Evolutionary conservation across 1,139 yeast genomes (phyloP).

Genomic region (Candida albicans): DNA sequence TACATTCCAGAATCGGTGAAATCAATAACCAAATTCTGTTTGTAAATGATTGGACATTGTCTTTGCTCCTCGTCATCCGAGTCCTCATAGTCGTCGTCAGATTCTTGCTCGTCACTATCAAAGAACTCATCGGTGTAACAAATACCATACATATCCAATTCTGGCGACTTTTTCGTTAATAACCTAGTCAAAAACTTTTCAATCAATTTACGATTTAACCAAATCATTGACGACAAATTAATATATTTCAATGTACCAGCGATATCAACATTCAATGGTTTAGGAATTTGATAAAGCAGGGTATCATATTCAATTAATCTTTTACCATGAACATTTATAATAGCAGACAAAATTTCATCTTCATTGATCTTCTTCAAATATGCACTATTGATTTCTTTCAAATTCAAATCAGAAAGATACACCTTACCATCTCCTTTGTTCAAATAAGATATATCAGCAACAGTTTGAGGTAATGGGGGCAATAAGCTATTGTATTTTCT

Average conservation of each 20-base stretch:
- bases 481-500: slow-evolving; percentile 38
- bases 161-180: slow-evolving; percentile 13
- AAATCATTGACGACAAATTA: slow-evolving; percentile 48
- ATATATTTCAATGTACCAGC: slow-evolving; percentile 29
- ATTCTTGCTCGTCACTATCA: slow-evolving; percentile 9
- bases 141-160: not conserved
- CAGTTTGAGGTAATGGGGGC: slow-evolving; percentile 36
- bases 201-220: slow-evolving; percentile 49
- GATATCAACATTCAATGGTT: slow-evolving; percentile 17
- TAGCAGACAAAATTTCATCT: slow-evolving; percentile 33
- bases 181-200: slow-evolving; percentile 29
- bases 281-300: slow-evolving; percentile 8
- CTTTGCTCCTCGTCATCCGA: slow-evolving; percentile 13
- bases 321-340: slow-evolving; percentile 26
- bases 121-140: slow-evolving; percentile 9
- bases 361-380: slow-evolving; percentile 37
- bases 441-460: slow-evolving; percentile 28
- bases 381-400: slow-evolving; percentile 38
- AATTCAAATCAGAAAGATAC: slow-evolving; percentile 42
- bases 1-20: slow-evolving; percentile 61
- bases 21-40: slow-evolving; percentile 38
- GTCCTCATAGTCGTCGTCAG: slow-evolving; percentile 8
- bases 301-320: slow-evolving; percentile 13
- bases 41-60: slow-evolving; percentile 12
- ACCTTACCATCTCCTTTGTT: slow-evolving; percentile 41